phyloP scores from a whole-genome alignment of 495 filamentous ascomycete genomes.

The Melanomma pulvis-pyrius region DNA sequence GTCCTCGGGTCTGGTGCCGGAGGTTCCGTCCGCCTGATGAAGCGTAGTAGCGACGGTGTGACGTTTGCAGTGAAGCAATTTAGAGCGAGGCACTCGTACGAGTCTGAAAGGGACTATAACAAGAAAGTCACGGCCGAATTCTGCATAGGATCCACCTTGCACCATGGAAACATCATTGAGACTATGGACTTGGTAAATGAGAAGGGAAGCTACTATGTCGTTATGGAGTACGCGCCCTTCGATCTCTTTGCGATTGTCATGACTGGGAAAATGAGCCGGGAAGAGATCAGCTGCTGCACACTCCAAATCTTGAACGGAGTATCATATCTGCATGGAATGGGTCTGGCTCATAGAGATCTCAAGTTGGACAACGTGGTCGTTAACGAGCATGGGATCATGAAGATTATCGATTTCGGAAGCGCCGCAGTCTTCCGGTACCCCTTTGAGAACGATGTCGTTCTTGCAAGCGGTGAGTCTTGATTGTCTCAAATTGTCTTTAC shows the following conservation, averaged over 20 bases:
- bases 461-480: constrained; percentile 74
- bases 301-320: constrained; percentile 94
- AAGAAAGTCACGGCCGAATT: constrained; percentile 99
- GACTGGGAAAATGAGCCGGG: constrained; percentile 95
- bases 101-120: constrained; percentile 90
- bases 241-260: constrained; percentile 99
- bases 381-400: constrained; percentile 97
- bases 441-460: constrained; percentile 89
- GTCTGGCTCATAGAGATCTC: constrained; percentile 90
- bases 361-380: constrained; percentile 99
- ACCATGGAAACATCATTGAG: constrained; percentile 98
- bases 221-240: constrained; percentile 99
- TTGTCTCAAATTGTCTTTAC: background rate
- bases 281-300: constrained; percentile 88
- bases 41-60: constrained; percentile 81
- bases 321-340: constrained; percentile 97
- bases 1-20: constrained; percentile 93
- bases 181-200: constrained; percentile 97
- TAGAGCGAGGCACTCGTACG: constrained; percentile 87
- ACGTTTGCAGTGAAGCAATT: constrained; percentile 99
- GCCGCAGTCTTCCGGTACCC: constrained; percentile 96
- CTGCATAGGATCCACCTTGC: constrained; percentile 94
- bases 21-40: constrained; percentile 93
- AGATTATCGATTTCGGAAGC: constrained; percentile 99
- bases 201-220: constrained; percentile 94